Percentiles rank a stretch among this genome's conserved stretches.
phyloP scores from a whole-genome alignment of 441 rosid genomes.

The Adansonia grandidieri region DNA sequence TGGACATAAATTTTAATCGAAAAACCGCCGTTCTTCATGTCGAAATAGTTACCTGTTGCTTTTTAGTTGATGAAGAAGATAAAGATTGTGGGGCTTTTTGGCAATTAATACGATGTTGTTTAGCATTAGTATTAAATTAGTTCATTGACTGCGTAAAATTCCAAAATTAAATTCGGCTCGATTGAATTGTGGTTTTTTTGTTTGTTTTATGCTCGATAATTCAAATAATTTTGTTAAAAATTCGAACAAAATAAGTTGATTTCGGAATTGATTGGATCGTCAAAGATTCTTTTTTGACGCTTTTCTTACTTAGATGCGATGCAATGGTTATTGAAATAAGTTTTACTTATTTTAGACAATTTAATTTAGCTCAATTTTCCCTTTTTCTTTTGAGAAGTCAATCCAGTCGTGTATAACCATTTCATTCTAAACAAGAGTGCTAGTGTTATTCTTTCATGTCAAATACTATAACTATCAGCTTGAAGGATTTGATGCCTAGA shows the following conservation, averaged over 20 bases:
- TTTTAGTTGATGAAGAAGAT: not conserved
- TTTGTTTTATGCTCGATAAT: too few species aligned
- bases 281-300: not conserved
- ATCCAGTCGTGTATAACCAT: not conserved
- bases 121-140: not conserved
- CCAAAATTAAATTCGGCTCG: not conserved
- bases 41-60: not conserved
- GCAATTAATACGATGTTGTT: not conserved
- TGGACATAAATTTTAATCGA: not conserved
- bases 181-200: not conserved
- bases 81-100: not conserved
- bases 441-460: not conserved
- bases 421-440: not conserved
- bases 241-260: not conserved
- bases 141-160: slow-evolving; percentile 13
- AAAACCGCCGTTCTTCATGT: not conserved
- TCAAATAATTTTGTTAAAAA: too few species aligned
- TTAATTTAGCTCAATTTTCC: slow-evolving; percentile 2
- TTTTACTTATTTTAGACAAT: not conserved
- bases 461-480: not conserved
- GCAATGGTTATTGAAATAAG: not conserved
- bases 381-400: not conserved
- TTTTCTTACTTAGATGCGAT: not conserved
- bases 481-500: not conserved
- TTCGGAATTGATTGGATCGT: slow-evolving; percentile 4